These are phyloP conservation scores for Pythium pyrilobum DNA, from an alignment of 352 stramenopile species.

Conservation along the genomic window DNA sequence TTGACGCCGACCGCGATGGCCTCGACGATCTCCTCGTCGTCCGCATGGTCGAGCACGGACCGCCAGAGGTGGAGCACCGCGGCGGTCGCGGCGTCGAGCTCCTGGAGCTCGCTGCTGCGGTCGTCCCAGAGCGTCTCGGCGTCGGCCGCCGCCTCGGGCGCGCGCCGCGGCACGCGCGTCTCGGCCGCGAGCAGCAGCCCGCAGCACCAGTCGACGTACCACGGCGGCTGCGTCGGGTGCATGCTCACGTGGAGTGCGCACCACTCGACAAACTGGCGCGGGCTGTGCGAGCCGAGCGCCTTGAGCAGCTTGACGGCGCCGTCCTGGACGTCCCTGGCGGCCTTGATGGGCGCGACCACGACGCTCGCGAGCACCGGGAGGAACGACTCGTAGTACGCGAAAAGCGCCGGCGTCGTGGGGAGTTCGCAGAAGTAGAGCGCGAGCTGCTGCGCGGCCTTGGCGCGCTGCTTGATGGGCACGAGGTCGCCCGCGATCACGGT, in stretches of 20 bases:
- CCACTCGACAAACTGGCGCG: conserved; percentile 23
- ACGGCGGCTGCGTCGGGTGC: conserved; percentile 7
- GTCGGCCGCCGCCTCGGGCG: background rate
- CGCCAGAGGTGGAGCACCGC: conserved; percentile 20
- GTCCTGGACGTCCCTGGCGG: conserved; percentile 21
- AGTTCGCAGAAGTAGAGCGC: conserved; percentile 20
- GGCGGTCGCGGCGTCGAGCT: conserved; percentile 16
- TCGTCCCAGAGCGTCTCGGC: conserved; percentile 9
- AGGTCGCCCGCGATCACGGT: conserved; percentile 20
- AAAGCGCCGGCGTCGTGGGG: conserved; percentile 22
- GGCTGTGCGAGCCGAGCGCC: conserved; percentile 20
- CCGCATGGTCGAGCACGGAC: conserved; percentile 17
- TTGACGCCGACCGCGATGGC: conserved; percentile 14
- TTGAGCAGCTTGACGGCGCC: conserved; percentile 23
- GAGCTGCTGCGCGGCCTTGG: conserved; percentile 27
- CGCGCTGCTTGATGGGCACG: conserved; percentile 27
- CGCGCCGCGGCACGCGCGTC: conserved; percentile 11
- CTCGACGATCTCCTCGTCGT: conserved; percentile 16
- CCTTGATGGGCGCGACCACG: conserved; percentile 19
- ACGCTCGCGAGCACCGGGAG: conserved; percentile 16
- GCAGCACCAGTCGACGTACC: conserved; percentile 25
- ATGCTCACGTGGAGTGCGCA: conserved; percentile 20
- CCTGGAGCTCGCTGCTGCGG: conserved; percentile 14
- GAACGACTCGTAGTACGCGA: conserved; percentile 25
- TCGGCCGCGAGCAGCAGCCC: conserved; percentile 19